Base-by-base conservation (phyloP, 2,329 filamentous ascomycete species). In the Paraphaeosphaeria minitans region DNA sequence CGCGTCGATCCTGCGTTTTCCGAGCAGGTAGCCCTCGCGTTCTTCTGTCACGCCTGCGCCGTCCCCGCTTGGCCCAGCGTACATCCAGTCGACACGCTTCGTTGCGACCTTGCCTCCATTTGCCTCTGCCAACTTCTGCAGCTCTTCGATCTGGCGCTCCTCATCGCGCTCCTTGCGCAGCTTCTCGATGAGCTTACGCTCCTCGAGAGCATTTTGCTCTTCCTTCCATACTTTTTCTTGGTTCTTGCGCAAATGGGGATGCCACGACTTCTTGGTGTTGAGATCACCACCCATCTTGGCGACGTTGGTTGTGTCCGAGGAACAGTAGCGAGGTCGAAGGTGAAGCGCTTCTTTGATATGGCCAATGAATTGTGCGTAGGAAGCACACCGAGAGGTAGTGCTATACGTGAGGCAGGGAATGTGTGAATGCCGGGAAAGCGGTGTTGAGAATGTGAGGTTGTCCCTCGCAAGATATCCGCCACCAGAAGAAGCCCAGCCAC, bases 41-140 rank as follows among this genome's bases (percentile, higher is more conserved):
- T 98, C 95, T 76, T 97, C 94, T 0, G 79, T 87, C 4, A 80
- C 78, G 21, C 76, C 79, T 24, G 85, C 86, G 71, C 91, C 89
- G 37, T 92, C 91, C 57, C 83, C 84, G 51, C 89, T 90, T 8
- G 95, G 93, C 1, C 94, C 94, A 68, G 90, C 87, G 78, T 99
- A 99, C 92, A 99, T 97, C 92, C 95, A 99, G 71, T 98, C 95
- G 27, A 99, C 94, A 37, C 93, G 88, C 68, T 94, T 89, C 31
- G 90, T 80, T 54, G 89, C 85, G 72, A 92, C 93, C 69, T 85
- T 87, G 56, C 93, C 93, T 39, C 95, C 95, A 0, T 93, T 90
- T 2, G 90, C 89, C 78, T 97, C 95, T 57, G 97, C 92, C 66
- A 98, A 85, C 53, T 88, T 87, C 77, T 97, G 91, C 1, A 98